Base-by-base conservation (phyloP, 2,329 filamentous ascomycete species). In the Microcera coccophila region DNA sequence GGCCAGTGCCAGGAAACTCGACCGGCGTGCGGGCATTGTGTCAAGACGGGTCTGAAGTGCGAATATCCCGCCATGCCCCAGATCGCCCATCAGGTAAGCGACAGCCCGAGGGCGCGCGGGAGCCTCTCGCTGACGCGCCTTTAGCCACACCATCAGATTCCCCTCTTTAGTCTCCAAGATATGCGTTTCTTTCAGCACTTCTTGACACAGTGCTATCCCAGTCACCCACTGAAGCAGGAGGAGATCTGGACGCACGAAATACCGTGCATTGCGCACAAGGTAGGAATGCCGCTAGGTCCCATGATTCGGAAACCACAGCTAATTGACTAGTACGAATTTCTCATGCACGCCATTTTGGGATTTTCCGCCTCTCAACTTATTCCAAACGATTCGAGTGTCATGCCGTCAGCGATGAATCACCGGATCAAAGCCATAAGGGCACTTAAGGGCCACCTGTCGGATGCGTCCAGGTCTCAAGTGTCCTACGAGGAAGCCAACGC, bases 141-240 rank as follows among this genome's bases (percentile, higher is more conserved):
- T 11, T 50, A 79, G 74, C 76, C 76, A n/a, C 73, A 75, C 48
- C 66, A 74, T 49, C 76, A 77, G 49, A 70, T 78, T n/a, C 77
- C 75, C 3, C 61, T 81, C 0, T 82, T 82, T 57, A 79, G 71
- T 39, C 54, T 81, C 42, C 74, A 79, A 38, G 82, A 85, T 53
- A 83, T 85, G 81, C 75, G 80, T 28, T 75, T 84, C 59, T 85
- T 85, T 53, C 81, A 85, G 58, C 79, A 85, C 59, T 85, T 84
- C 51, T 63, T 85, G 14, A 64, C 76, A 20, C 69, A 73, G 26
- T 82, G 78, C 50, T 80, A 79, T 54, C 83, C 82, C 3, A 76
- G 81, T 59, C 71, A 85, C 18, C 82, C 83, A 0, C 64, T 85
- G 15, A 81, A 79, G 31, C 81, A 82, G 47, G 80, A 86, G 49